Evolutionary conservation across 2,329 filamentous ascomycete genomes (phyloP).

Genomic region (Pyricularia sp.): DNA sequence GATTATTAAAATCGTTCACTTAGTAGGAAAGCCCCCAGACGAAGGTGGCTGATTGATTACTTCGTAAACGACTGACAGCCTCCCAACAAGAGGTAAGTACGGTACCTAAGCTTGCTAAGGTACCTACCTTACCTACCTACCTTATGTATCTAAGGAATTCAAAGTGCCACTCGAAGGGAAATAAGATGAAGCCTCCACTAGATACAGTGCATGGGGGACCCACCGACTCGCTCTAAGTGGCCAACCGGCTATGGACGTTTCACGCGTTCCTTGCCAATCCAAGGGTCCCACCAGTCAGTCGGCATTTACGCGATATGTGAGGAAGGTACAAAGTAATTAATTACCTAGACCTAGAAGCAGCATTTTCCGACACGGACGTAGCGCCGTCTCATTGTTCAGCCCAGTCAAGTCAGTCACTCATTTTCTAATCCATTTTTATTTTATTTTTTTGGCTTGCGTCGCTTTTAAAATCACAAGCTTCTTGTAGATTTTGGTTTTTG

Average conservation of each 20-base stretch:
- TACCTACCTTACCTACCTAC: too few species aligned
- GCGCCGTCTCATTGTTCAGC: background rate
- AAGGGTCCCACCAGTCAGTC: background rate
- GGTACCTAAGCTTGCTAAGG: too few species aligned
- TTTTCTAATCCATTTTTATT: background rate
- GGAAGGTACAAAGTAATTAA: background rate
- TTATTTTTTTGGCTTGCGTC: background rate
- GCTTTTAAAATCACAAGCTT: background rate
- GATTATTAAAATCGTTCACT: too few species aligned
- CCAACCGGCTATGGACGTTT: background rate
- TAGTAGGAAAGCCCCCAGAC: too few species aligned
- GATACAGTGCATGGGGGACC: background rate
- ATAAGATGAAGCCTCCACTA: background rate
- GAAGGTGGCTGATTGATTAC: too few species aligned
- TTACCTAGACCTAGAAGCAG: background rate
- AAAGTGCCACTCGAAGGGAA: background rate
- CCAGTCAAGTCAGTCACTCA: background rate
- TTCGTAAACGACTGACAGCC: too few species aligned
- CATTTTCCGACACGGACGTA: background rate
- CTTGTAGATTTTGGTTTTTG: background rate
- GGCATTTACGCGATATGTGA: background rate
- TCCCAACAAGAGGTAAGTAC: background rate
- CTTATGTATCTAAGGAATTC: too few species aligned
- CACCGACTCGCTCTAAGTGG: background rate
- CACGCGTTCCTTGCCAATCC: background rate